Evolutionary conservation across 1,284 basidiomycete genomes (phyloP), one percentile per base, ranked within the genome.

Genomic region (Apiotrichum porosum): DNA sequence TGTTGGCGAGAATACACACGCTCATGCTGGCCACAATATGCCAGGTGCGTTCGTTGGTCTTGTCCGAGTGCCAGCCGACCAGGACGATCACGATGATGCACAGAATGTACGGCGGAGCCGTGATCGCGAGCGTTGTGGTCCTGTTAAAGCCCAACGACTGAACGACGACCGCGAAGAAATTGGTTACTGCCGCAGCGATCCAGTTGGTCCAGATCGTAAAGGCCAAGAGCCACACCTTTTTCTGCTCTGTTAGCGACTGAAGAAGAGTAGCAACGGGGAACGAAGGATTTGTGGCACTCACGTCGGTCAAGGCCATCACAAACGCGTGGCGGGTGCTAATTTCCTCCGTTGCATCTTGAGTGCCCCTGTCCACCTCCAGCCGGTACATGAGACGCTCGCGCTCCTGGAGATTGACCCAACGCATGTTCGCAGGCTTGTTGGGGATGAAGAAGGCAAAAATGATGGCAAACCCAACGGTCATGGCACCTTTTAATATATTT

Each of bases 31-130:
- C 26, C 19, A 54, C 48, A 33, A 53, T 35, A 44, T 58, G 52
- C 30, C 22, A 44, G 34, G 43, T 17, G n/a, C 66, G 60, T 39
- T 67, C 61, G 21, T 59, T 56, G 48, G 54, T 63, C 49, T 63
- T 60, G 58, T 70, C 69, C 3, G 60, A 63, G 53, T 63, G 61
- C 58, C 56, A 61, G 10, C 69, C 69, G 54, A 65, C 66, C 49
- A 69, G 37, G 28, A 51, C 18, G 15, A 63, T 42, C 23, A 59
- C 57, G 22, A 59, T 43, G 2, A 39, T 38, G 53, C 62, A 65
- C 34, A 65, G 49, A 35, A 49, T 42, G 52, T 70, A 72, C 8
- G 72, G 70, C n/a, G 73, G 72, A 1, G 69, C 70, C 12, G 68
- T 71, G 32, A 75, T 61, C 9, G 69, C 57, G 12, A 73, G 60